These are phyloP conservation scores for Daldinia sp. DNA, from an alignment of 2,329 filamentous ascomycete species.

Conservation along the genomic window DNA sequence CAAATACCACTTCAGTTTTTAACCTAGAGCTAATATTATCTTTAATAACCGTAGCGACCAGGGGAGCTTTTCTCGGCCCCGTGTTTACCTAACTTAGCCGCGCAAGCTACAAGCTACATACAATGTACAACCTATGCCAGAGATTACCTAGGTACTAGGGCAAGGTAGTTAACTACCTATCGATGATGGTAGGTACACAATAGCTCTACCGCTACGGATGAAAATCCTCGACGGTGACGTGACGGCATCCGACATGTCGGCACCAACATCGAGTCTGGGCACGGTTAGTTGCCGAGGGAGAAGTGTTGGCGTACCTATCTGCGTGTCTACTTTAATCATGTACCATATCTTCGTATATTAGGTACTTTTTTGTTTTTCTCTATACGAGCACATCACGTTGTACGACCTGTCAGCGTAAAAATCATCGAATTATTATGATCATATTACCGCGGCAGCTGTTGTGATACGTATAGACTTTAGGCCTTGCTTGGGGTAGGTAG, in stretches of 20 bases:
- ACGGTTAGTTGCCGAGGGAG: constrained; percentile 5
- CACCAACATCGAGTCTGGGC: constrained; percentile 10
- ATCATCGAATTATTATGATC: constrained; percentile 4
- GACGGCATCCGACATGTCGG: constrained; percentile 28
- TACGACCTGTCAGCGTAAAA: constrained; percentile 26
- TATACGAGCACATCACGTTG: constrained; percentile 17
- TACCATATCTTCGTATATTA: not conserved
- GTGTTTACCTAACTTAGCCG: constrained; percentile 8
- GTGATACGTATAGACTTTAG: constrained; percentile 17
- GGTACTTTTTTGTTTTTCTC: constrained; percentile 6
- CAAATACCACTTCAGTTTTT: not conserved
- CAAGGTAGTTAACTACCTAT: too few relatives aligned
- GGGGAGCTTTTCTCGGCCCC: not conserved
- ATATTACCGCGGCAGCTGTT: constrained; percentile 14
- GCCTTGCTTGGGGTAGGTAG: not conserved
- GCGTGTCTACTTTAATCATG: not conserved
- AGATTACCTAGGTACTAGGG: too few relatives aligned
- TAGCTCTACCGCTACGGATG: not conserved
- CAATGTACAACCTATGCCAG: not conserved
- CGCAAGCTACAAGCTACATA: not conserved
- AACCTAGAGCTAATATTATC: not conserved
- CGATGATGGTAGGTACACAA: too few relatives aligned
- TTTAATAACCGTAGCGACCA: constrained; percentile 4
- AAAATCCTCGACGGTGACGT: constrained; percentile 27
- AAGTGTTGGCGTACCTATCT: constrained; percentile 11